These are phyloP conservation scores for Zygosaccharomyces bailii DNA, from an alignment of 805 yeast species.

Conservation along the genomic window DNA sequence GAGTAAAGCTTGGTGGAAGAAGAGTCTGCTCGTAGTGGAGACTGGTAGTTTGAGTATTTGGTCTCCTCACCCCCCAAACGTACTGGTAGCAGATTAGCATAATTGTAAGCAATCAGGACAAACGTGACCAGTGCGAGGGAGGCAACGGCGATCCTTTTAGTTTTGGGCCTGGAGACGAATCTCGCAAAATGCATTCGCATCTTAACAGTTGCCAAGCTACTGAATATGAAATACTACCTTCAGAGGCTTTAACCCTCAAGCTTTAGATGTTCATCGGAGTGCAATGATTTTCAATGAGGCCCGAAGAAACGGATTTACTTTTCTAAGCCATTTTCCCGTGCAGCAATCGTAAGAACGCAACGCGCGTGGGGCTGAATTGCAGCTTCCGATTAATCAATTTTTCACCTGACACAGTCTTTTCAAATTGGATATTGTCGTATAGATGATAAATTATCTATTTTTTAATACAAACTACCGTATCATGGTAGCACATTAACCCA, in stretches of 20 bases:
- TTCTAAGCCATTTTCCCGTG: not conserved
- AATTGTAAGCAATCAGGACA: constrained; percentile 1
- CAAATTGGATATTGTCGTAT: not conserved
- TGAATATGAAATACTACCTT: not conserved
- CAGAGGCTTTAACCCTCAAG: not conserved
- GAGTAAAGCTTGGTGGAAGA: constrained; percentile 1
- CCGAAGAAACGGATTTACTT: not conserved
- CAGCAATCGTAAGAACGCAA: not conserved
- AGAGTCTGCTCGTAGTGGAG: not conserved
- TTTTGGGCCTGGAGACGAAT: not conserved
- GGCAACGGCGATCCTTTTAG: constrained; percentile 1
- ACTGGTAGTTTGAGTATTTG: not conserved
- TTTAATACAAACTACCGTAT: constrained; percentile 3
- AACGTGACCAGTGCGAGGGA: constrained; percentile 1
- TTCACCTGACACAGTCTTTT: not conserved
- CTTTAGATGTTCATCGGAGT: not conserved
- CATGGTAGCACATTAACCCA: constrained; percentile 36
- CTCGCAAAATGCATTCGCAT: constrained; percentile 1
- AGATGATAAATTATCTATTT: not conserved
- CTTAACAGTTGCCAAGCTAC: not conserved
- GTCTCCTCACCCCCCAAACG: not conserved
- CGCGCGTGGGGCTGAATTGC: not conserved
- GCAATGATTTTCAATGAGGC: not conserved
- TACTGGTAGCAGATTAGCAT: constrained; percentile 3
- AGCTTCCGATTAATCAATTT: not conserved